Evolutionary conservation across 352 stramenopile genomes (phyloP).

Genomic region (Phytophthora sp.): DNA sequence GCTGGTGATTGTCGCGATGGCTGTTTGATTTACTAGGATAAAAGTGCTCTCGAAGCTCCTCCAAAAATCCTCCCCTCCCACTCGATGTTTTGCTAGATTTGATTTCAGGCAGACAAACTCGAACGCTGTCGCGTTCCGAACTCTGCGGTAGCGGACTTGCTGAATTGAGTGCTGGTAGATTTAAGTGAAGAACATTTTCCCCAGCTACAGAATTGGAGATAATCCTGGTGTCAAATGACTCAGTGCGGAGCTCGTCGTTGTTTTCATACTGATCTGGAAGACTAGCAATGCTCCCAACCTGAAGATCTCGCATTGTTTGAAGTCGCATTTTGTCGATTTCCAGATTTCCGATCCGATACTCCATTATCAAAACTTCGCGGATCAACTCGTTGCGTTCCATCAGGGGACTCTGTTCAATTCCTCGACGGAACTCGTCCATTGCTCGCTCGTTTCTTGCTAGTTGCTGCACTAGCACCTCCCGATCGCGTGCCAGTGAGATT

Average conservation of each 20-base stretch:
- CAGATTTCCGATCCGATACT: slow-evolving; percentile 89
- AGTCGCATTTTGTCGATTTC: slow-evolving; percentile 93
- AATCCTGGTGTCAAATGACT: slow-evolving; percentile 5
- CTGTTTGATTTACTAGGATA: slow-evolving; percentile 21
- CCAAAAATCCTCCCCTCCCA: slow-evolving; percentile 24
- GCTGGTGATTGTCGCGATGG: slow-evolving; percentile 18
- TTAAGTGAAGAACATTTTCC: slow-evolving; percentile 11
- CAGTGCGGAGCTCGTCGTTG: slow-evolving; percentile 18
- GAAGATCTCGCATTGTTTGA: slow-evolving; percentile 42
- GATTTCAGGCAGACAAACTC: slow-evolving; percentile 23
- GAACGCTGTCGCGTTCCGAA: slow-evolving; percentile 6
- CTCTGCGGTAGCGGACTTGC: slow-evolving; percentile 6
- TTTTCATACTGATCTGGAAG: slow-evolving; percentile 29
- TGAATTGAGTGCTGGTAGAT: slow-evolving; percentile 8
- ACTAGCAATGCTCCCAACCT: background rate
- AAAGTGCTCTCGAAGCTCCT: slow-evolving; percentile 32
- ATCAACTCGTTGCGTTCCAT: slow-evolving; percentile 56
- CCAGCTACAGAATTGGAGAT: background rate
- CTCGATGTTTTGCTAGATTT: slow-evolving; percentile 9
- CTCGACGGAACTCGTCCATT: slow-evolving; percentile 66
- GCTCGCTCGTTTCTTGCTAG: slow-evolving; percentile 39
- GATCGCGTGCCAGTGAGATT: slow-evolving; percentile 10
- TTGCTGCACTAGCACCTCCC: slow-evolving; percentile 29
- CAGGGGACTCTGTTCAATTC: slow-evolving; percentile 51
- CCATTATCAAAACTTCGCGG: slow-evolving; percentile 73